Base-by-base conservation (phyloP, 1,139 yeast species). In the Blastobotrys ciferrii region DNA sequence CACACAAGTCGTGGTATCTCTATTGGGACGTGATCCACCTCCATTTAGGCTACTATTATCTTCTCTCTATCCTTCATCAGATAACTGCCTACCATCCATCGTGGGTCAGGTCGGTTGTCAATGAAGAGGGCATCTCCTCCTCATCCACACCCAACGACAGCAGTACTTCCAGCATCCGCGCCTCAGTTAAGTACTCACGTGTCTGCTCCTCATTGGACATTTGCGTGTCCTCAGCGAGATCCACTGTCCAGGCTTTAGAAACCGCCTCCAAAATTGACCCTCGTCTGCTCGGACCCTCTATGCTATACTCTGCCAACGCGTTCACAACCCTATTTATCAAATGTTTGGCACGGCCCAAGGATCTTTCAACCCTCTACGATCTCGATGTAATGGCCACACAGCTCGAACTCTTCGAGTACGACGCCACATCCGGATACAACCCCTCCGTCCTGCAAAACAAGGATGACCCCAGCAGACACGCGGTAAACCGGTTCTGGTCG, bases 51-150 rank as follows among this genome's bases (percentile, higher is more conserved):
- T 66, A 58, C 48, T 59, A 60, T 49, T 61, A 58, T 43, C 42
- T 63, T 25, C 36, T 58, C n/a, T 46, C 57, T 7, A 53, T 57
- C 4, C 50, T 65, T 17, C 62, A 61, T 47, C 59, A 67, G 12
- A 48, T 59, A n/a, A 60, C 65, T 9, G 63, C 66, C 3, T 61
- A 61, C 51, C 61, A 63, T 38, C 66, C 67, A 1, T 54, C 66
- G 7, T 59, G 64, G 63, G 48, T 60, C 4, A 52, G 56, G 43
- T 25, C 48, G 12, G 44, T 55, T n/a, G 43, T 51, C 7, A 53
- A 23, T 9, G 28, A 23, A 5, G 28, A 23, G 5, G 9, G 5
- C 9, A 6, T 9, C 9, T 6, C 5, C 28, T 5, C 28, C 5
- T 23, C 28, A 23, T 23, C 28, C 9, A 23, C 28, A 6, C n/a